Base-by-base conservation (phyloP, 768 basidiomycete species). In the Hygrocybe punicea region DNA sequence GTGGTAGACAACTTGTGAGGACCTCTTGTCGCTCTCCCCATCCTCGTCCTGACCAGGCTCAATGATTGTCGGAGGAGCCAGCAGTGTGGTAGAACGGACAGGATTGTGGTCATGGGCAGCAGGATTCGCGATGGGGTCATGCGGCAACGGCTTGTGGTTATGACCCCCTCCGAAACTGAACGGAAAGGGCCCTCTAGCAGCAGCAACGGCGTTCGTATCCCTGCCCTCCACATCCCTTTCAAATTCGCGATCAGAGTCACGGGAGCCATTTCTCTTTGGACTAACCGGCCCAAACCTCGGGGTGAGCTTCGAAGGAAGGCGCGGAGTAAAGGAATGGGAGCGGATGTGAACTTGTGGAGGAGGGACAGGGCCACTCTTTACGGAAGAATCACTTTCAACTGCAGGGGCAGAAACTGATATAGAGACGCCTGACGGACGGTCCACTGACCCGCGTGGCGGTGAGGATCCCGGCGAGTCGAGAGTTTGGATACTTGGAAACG, bases 1-100 rank as follows among this genome's bases (percentile, higher is more conserved):
- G 60, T 84, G 81, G 62, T 86, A 85, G 11, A 92, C 76, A 54
- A 93, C 86, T 69, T 95, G 92, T 2, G 92, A 93, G 0, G 84
- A 74, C 16, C 89, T 81, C 63, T 79, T 86, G 25, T 67, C 72
- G 24, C 34, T 52, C 16, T 40, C 17, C 2, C 19, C 44, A 0
- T 19, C 16, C 4, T 72, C 65, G 9, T 73, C 73, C 52, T 69
- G 63, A 0, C 65, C 59, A 3, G 78, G 74, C 54, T 83, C 82
- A 33, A 80, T 59, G 58, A 81, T 70, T 8, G 66, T 58, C 2
- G 84, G 85, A 7, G 84, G 83, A 1, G 78, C 75, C 3, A 85
- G 73, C 4, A 81, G 66, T 0, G 75, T 69, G 1, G 69, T 77
- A 58, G 60, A 47, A 55, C 58, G 66, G 42, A 36, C 59, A 34